Percentiles rank a stretch among this genome's conserved stretches.
Evolutionary conservation across 306 rosid genomes (phyloP).

Genomic region (Vicia villosa): DNA sequence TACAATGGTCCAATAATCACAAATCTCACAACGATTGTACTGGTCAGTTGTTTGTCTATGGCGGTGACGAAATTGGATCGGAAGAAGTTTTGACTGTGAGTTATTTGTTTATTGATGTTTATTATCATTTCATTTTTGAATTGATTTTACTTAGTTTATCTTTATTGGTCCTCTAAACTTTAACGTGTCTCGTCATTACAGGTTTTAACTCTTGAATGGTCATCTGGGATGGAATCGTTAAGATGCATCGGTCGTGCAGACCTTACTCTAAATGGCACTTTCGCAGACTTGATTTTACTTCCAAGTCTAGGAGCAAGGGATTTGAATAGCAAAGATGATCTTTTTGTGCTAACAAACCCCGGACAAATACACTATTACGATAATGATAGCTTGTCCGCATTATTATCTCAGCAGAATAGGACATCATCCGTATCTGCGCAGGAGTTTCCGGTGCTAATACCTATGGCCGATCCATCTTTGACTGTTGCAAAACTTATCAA

Average conservation of each 20-base stretch:
- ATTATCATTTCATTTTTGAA: slow-evolving; percentile 26
- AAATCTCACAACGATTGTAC: slow-evolving; percentile 62
- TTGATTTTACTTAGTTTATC: slow-evolving; percentile 31
- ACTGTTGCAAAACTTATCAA: slow-evolving; percentile 71
- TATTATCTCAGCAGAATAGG: slow-evolving; percentile 59
- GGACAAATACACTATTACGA: slow-evolving; percentile 85
- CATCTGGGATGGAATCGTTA: slow-evolving; percentile 72
- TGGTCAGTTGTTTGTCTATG: slow-evolving; percentile 92
- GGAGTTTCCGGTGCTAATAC: slow-evolving; percentile 76
- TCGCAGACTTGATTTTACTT: slow-evolving; percentile 84
- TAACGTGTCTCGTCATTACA: slow-evolving; percentile 40
- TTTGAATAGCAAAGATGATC: slow-evolving; percentile 55
- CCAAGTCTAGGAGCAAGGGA: slow-evolving; percentile 54
- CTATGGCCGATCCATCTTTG: slow-evolving; percentile 66
- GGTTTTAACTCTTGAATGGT: slow-evolving; percentile 95
- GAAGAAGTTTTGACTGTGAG: slow-evolving; percentile 98
- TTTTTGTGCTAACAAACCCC: slow-evolving; percentile 85
- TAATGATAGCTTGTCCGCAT: slow-evolving; percentile 55
- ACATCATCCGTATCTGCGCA: slow-evolving; percentile 52
- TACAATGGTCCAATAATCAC: slow-evolving; percentile 72
- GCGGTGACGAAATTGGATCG: slow-evolving; percentile 96
- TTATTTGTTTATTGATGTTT: slow-evolving; percentile 38
- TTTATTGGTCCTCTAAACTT: slow-evolving; percentile 30
- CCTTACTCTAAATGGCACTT: slow-evolving; percentile 86
- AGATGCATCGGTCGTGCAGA: slow-evolving; percentile 78